phyloP scores from a whole-genome alignment of 768 basidiomycete species.

The Collybiopsis confluens region DNA sequence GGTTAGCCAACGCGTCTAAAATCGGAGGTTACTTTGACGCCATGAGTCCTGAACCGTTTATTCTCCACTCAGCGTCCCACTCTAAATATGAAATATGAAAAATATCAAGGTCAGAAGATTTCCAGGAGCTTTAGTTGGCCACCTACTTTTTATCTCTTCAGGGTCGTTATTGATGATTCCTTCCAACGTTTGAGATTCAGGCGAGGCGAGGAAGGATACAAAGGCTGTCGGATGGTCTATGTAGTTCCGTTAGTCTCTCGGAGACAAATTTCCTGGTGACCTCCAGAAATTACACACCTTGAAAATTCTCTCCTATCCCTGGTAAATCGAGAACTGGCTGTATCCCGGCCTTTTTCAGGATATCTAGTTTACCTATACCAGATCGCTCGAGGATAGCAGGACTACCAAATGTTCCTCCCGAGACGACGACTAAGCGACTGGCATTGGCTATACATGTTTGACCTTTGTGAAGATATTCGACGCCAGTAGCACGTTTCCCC shows the following conservation, averaged over 20 bases:
- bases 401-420: slow-evolving; percentile 52
- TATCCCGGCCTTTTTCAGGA: slow-evolving; percentile 48
- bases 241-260: not conserved
- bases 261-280: not conserved
- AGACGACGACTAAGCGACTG: slow-evolving; percentile 47
- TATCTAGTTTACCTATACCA: slow-evolving; percentile 55
- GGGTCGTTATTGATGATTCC: slow-evolving; percentile 35
- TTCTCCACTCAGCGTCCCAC: slow-evolving; percentile 26
- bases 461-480: slow-evolving; percentile 44
- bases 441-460: slow-evolving; percentile 16
- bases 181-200: slow-evolving; percentile 48
- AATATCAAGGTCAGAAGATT: not conserved
- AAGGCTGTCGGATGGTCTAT: slow-evolving; percentile 38
- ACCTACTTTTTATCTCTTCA: slow-evolving; percentile 23
- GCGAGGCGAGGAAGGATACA: slow-evolving; percentile 36
- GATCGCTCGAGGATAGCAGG: slow-evolving; percentile 55
- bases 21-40: slow-evolving; percentile 47
- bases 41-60: slow-evolving; percentile 41
- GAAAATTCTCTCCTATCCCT: slow-evolving; percentile 71
- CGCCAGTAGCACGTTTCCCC: slow-evolving; percentile 35
- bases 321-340: slow-evolving; percentile 56
- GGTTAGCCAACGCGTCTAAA: not conserved
- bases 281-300: slow-evolving; percentile 40
- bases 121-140: slow-evolving; percentile 31
- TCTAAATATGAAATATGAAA: too few relatives aligned